These are phyloP conservation scores for Purpureocillium lavendulum DNA, from an alignment of 2,329 filamentous ascomycete species.

Conservation along the genomic window DNA sequence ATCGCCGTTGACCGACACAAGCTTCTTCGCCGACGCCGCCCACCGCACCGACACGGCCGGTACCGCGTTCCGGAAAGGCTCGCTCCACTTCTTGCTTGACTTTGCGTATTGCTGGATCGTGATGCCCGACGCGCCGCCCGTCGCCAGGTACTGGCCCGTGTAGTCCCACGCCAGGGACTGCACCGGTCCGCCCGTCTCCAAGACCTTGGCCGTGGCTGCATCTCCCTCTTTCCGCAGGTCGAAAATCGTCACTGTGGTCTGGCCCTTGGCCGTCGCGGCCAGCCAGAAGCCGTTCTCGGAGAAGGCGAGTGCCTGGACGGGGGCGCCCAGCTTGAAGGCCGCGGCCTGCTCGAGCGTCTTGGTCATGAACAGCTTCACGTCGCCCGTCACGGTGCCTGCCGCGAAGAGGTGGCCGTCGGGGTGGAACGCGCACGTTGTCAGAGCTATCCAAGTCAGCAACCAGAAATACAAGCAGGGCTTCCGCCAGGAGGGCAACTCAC, in stretches of 20 bases:
- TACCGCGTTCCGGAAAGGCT: constrained; percentile 70
- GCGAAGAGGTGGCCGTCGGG: constrained; percentile 94
- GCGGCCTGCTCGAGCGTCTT: constrained; percentile 71
- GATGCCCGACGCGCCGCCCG: constrained; percentile 69
- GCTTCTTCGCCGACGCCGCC: constrained; percentile 65
- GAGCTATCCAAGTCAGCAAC: constrained; percentile 36
- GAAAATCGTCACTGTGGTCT: constrained; percentile 76
- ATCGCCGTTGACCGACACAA: constrained; percentile 67
- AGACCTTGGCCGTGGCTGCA: constrained; percentile 69
- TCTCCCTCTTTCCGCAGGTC: constrained; percentile 89
- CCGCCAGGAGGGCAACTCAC: constrained; percentile 44
- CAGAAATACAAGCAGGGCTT: background rate
- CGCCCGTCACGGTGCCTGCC: constrained; percentile 68
- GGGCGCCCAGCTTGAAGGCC: constrained; percentile 59
- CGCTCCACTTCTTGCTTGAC: constrained; percentile 78
- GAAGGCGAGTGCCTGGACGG: constrained; percentile 72
- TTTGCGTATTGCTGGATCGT: constrained; percentile 89
- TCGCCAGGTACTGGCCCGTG: constrained; percentile 85
- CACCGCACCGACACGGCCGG: constrained; percentile 67
- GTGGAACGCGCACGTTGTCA: constrained; percentile 79
- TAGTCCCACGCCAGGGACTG: constrained; percentile 83
- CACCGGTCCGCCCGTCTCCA: constrained; percentile 76
- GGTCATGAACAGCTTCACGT: constrained; percentile 84
- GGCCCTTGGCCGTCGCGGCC: constrained; percentile 69
- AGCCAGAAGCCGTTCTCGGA: constrained; percentile 98